Base-by-base conservation (phyloP, 2,329 filamentous ascomycete genomes). In the Neofusicoccum cordaticola region DNA sequence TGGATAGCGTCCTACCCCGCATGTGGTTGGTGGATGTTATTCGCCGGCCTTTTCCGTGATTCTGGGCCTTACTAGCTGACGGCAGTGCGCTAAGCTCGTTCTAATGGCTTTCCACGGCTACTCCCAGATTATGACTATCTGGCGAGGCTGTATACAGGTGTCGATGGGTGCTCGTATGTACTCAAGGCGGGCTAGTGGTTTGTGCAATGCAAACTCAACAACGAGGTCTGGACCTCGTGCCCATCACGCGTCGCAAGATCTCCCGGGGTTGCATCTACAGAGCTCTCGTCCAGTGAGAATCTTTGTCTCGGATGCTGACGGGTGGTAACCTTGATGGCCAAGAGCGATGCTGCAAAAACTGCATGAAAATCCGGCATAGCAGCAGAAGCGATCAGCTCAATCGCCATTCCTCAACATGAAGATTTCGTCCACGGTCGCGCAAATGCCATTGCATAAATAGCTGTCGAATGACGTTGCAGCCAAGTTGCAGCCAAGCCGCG, bases 401-500 rank as follows among this genome's bases (percentile, higher is more conserved):
- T 39, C 37, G 37, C 37, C 11, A 12, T 39, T 39, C 37, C 1
- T 39, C 13, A 31, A 7, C 27, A 31, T 5, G 11, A 39, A 12
- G 11, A 11, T 11, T 11, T 39, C 37, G 37, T 4, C 9, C 13
- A 39, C 15, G 37, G 3, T 15, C 11, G 37, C 37, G 11, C 13
- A 15, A 15, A 39, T 11, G 37, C 6, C 37, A 15, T 7, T 15
- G 13, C 37, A 39, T 39, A 12, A 39, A 11, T 5, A 11, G 11
- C 9, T 1, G 37, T 15, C 37, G 48, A 15, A 45, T 58, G 53
- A 58, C 53, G 39, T 58, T 47, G 17, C 42, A 15, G 53, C 53
- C 41, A 58, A 58, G 53, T 58, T 47, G 17, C 42, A 15, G 53
- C 53, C 41, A 58, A 58, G 53, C 17, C 39, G 22, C n/a, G 27